Base-by-base conservation (phyloP, 305 asterid genomes). In the Fraxinus angustifolia region DNA sequence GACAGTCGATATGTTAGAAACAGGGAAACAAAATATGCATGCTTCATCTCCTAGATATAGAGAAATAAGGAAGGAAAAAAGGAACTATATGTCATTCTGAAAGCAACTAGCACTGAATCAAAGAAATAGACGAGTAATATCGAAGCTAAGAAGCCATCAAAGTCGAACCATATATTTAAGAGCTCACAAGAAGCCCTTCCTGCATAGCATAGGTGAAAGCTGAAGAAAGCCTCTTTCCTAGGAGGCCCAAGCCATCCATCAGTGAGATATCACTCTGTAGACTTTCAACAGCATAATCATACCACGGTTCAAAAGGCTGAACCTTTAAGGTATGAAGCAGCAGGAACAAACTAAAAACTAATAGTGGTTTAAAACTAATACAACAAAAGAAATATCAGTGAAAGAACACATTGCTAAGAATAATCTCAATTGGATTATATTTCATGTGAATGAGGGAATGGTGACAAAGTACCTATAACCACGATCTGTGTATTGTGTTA, bases 401-500 rank as follows among this genome's bases (percentile, higher is more conserved):
- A 73, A 40, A 73, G 11, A 68, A 28, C 40, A 70, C 38, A 36
- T 60, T 73, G 8, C 76, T 73, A 34, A 71, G 28, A 71, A 71
- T 71, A 33, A 71, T 16, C 42, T 71, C 12, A 31, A 71, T 34
- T 71, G 76, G 48, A 34, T 3, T 1, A 71, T 7, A 31, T 34
- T 71, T 71, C 76, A 31, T 71, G 28, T 16, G 14, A 67, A 67
- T 12, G 73, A 71, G 76, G 28, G 12, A 71, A n/a, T 71, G 48
- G 6, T 16, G 45, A 71, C 11, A 34, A 34, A 71, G 76, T 71
- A 93, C 99, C 99, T 91, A 94, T 94, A 93, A 87, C 97, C 95
- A 75, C 85, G 93, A 80, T 88, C 88, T 30, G 90, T 78, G 79
- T 96, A 96, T 86, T 90, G 94, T 81, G 88, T 84, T 75, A 85